Evolutionary conservation across 176 grass and related monocot genomes (phyloP).

Genomic region (Poa annua): DNA sequence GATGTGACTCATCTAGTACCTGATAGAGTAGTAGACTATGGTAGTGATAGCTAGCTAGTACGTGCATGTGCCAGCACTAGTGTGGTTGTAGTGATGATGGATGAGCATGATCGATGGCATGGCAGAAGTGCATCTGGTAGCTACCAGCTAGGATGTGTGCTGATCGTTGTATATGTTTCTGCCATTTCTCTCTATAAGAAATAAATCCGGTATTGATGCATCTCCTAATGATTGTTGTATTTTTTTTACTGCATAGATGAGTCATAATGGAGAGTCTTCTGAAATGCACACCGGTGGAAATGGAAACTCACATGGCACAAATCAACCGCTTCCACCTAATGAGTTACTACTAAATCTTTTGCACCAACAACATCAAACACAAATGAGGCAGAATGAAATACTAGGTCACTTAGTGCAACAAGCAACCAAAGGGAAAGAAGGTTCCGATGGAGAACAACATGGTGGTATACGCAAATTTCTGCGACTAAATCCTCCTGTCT

Average conservation of each 20-base stretch:
- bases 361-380: not conserved
- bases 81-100: too few relatives aligned
- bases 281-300: not conserved
- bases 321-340: not conserved
- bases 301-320: not conserved
- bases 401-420: not conserved
- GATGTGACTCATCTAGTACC: too few relatives aligned
- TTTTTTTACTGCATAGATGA: not conserved
- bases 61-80: too few relatives aligned
- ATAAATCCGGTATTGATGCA: not conserved
- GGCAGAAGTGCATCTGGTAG: too few relatives aligned
- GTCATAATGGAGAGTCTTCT: not conserved
- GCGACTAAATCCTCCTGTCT: too few relatives aligned
- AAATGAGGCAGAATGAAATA: not conserved
- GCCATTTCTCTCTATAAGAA: too few relatives aligned
- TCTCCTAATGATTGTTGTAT: not conserved
- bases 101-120: too few relatives aligned
- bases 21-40: too few relatives aligned
- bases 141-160: too few relatives aligned
- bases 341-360: not conserved
- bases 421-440: not conserved
- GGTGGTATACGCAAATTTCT: too few relatives aligned
- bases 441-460: not conserved
- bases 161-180: too few relatives aligned
- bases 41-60: not conserved